Conservation (phyloP, 768 basidiomycete species). For the Russula sp. region DNA sequence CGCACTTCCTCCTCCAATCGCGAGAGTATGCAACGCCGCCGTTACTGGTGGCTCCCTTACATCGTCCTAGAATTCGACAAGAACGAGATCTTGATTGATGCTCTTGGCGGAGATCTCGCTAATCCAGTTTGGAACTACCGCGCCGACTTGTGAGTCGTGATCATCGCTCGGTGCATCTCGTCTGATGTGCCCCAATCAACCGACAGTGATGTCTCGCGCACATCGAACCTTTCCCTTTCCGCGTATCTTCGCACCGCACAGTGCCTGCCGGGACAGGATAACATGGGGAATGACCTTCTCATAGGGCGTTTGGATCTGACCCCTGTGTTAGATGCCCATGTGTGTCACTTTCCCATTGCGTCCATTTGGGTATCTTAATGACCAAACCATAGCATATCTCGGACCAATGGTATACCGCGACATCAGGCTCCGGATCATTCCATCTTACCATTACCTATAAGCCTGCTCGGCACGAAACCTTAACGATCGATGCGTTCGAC, state of each 20-base stretch:
- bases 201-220: slow-evolving; percentile 85
- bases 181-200: slow-evolving; percentile 8
- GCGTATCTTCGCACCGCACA: slow-evolving; percentile 84
- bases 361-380: slow-evolving; percentile 6
- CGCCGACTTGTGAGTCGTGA: slow-evolving; percentile 76
- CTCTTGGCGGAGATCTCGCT: slow-evolving; percentile 86
- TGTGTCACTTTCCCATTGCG: slow-evolving; percentile 30
- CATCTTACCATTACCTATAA: slow-evolving; percentile 95
- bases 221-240: slow-evolving; percentile 85
- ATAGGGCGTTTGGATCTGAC: slow-evolving; percentile 90
- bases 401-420: slow-evolving; percentile 87
- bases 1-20: slow-evolving; percentile 56
- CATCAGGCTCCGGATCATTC: slow-evolving; percentile 82
- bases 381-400: slow-evolving; percentile 53
- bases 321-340: slow-evolving; percentile 73
- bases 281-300: slow-evolving; percentile 96
- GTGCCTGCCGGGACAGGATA: slow-evolving; percentile 64
- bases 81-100: slow-evolving; percentile 95
- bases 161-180: background rate
- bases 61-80: slow-evolving; percentile 97
- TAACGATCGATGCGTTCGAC: slow-evolving; percentile 96
- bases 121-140: slow-evolving; percentile 94
- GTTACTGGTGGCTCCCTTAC: slow-evolving; percentile 93
- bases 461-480: slow-evolving; percentile 69
- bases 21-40: slow-evolving; percentile 88